Base-by-base conservation (phyloP, 345 rosid species). In the Melaleuca alternifolia region DNA sequence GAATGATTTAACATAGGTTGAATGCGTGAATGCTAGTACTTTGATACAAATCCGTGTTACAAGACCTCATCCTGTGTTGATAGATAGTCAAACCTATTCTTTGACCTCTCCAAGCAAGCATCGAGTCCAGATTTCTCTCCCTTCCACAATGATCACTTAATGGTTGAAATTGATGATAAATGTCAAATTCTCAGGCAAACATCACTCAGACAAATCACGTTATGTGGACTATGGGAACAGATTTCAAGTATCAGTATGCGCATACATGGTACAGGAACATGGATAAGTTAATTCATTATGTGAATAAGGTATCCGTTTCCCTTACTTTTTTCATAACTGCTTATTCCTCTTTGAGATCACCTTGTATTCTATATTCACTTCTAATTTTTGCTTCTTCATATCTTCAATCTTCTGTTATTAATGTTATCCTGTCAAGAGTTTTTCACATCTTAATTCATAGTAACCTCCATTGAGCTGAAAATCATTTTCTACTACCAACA, bases 201-300 rank as follows among this genome's bases (percentile, higher is more conserved):
- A 94, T 96, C 85, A 97, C 99, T 83, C 91, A 95, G 86, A 91
- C 95, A 83, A 88, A 97, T 91, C 99, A 97, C 84, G 90, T 97
- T 85, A 97, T 97, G 99, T 97, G 93, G 91, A 95, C 98, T 77
- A 95, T 97, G 99, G 99, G 99, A 91, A 96, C 99, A 85, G 99
- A 97, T 92, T 97, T 97, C 90, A 93, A 92, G 89, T 97, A 96
- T 92, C 99, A 97, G 89, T 97, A 96, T 89, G 99, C 99, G 28
- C 91, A 91, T 87, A 88, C 99, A 51, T 97, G 99, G 99, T 97
- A 88, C 90, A 93, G 98, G 84, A 92, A 97, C 85, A 93, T 97
- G 99, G 99, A 97, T 93, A 97, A 96, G 90, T 91, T 97, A 87
- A 92, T 97, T 89, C 99, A 97, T 88, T 97, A 97, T 91, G 99